Conservation (phyloP, 2,329 filamentous ascomycete genomes). For the Coniochaeta sp. region DNA sequence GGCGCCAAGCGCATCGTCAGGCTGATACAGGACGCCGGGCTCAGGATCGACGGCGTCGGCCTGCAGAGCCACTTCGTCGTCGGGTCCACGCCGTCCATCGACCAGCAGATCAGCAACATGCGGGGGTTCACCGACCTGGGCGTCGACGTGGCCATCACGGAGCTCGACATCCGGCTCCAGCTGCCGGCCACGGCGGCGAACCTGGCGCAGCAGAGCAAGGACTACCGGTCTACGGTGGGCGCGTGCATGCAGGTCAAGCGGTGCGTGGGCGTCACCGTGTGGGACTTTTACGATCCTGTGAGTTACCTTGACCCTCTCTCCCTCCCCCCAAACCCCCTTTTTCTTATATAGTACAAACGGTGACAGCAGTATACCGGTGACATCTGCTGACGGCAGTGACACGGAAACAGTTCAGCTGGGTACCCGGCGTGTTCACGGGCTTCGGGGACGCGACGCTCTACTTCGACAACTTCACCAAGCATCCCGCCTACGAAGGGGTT, state of each 20-base stretch:
- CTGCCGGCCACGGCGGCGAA: conserved; percentile 13
- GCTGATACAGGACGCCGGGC: conserved; percentile 20
- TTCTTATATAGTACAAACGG: too few relatives aligned
- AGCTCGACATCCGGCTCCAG: conserved; percentile 31
- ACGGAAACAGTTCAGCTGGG: background rate
- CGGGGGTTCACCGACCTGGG: conserved; percentile 28
- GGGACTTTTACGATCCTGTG: conserved; percentile 1
- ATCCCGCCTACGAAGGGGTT: background rate
- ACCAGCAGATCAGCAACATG: conserved; percentile 26
- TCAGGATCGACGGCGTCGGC: conserved; percentile 40
- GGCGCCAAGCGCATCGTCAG: conserved; percentile 19
- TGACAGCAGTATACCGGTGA: too few relatives aligned
- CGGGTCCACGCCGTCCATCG: conserved; percentile 26
- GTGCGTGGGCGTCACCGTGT: background rate
- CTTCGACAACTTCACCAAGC: background rate
- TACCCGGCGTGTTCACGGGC: background rate
- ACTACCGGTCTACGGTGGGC: background rate
- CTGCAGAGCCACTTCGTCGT: conserved; percentile 38
- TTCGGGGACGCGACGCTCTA: background rate
- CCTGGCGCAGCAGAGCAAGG: background rate
- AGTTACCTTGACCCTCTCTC: too few relatives aligned
- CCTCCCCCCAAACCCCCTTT: too few relatives aligned
- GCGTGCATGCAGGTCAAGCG: background rate
- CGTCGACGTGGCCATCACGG: conserved; percentile 40
- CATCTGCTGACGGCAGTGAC: too few relatives aligned